Evolutionary conservation across 495 filamentous ascomycete species (phyloP), one percentile per base, ranked within the genome.

Genomic region (Niebla homalea): DNA sequence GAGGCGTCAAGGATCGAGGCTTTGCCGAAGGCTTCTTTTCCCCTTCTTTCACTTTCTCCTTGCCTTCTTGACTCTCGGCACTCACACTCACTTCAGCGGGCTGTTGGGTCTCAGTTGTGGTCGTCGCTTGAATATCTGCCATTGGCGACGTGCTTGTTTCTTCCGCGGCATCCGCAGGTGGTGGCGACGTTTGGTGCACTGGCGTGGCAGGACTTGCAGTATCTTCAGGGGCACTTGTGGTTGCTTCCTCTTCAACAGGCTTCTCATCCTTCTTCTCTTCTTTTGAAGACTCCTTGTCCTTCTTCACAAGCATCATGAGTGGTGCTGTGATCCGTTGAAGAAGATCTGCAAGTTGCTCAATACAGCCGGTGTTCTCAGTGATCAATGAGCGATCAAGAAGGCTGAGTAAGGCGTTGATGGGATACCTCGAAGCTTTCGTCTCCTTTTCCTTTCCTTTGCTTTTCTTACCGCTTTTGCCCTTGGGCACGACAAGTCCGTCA

Each of bases 331-430:
- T 87, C 57, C 80, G 83, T 58, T 84, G 87, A 16, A 99, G 73
- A 21, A 99, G 70, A 57, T 78, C 78, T 0, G 93, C 90, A 4
- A 99, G 74, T 43, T 86, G 81, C 59, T 97, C 89, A 88, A 99
- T 97, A 46, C 94, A 92, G 11, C 78, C 73, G 16, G 89, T 86
- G 66, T 84, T 99, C 67, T 99, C 90, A 72, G 93, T 94, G 55
- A 97, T 85, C 55, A 97, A 72, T 49, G 84, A 82, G 18, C 92
- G 84, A 62, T 97, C 92, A 36, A 99, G 73, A 2, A 99, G 77
- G 55, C 78, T 79, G 38, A 97, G 73, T 18, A 99, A 69, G 3
- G 88, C 87, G 62, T 97, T 99, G 57, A 99, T 71, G 16, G 92
- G 87, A 60, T 82, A 99, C 64, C 84, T 93, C 56, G 80, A 82